phyloP scores from a whole-genome alignment of 2,329 filamentous ascomycete species.

The Trichoderma sp. region DNA sequence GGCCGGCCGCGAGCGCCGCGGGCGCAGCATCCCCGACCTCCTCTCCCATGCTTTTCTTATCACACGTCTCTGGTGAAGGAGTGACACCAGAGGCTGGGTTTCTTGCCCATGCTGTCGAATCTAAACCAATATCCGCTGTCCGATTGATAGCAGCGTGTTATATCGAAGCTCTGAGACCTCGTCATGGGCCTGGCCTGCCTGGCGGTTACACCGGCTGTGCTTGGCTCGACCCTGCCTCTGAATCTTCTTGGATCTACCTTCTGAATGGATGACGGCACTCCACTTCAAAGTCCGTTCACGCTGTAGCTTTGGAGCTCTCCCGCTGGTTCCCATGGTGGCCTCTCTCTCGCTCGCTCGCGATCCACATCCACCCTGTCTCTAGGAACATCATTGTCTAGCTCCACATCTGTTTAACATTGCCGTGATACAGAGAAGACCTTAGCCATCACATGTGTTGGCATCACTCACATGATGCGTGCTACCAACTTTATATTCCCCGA shows the following conservation, averaged over 20 bases:
- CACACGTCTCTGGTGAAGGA: background rate
- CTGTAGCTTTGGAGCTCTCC: constrained; percentile 3
- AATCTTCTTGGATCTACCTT: background rate
- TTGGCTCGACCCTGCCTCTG: constrained; percentile 16
- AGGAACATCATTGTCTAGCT: background rate
- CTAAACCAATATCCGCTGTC: background rate
- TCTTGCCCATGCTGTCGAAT: background rate
- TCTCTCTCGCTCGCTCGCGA: background rate
- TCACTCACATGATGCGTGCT: constrained; percentile 14
- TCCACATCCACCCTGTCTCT: constrained; percentile 2
- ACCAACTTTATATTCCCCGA: constrained; percentile 6
- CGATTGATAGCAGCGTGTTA: constrained; percentile 2
- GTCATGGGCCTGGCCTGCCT: constrained; percentile 2
- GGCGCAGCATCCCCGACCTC: constrained; percentile 13
- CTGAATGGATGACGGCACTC: constrained; percentile 13
- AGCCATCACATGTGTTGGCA: constrained; percentile 20
- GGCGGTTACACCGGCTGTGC: constrained; percentile 11
- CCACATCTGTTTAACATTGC: constrained; percentile 20
- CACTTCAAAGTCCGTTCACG: constrained; percentile 11
- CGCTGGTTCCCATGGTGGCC: background rate
- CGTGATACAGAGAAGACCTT: constrained; percentile 17
- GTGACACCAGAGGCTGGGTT: background rate
- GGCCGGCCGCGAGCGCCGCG: constrained; percentile 2
- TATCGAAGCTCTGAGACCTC: constrained; percentile 3
- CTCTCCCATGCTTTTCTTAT: background rate